Evolutionary conservation across 805 yeast species (phyloP), one percentile per base, ranked within the genome.

Genomic region (Barnettozyma vustinii): DNA sequence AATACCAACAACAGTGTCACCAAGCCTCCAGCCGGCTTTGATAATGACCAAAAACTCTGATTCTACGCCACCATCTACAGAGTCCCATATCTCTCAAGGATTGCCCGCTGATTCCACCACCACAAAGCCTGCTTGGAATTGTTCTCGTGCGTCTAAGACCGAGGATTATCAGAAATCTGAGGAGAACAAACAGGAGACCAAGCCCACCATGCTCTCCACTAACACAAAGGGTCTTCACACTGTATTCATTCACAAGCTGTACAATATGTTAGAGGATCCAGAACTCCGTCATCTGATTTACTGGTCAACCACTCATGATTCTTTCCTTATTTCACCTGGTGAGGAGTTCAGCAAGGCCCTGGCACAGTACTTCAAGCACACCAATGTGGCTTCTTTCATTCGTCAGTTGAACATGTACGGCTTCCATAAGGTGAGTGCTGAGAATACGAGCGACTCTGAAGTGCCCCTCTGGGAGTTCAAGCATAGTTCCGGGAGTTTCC

Each of bases 181-280:
- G 18, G 42, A 37, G 26, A 37, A 13, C 26, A 15, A 20, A 9
- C 41, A 37, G 26, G 42, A 40, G 15, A 25, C 23, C 32, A 40
- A 40, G 33, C 23, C 43, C 13, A 27, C 20, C 0, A 16, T 37
- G 1, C 39, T 56, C 4, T 56, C 62, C 3, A 52, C 62, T 16
- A 61, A 56, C 41, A 55, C 63, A 6, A 61, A 61, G 35, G 65
- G 65, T 6, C 52, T 59, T 1, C 63, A 79, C 56, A 73, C 82
- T 1, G 80, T 81, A 5, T 92, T 92, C 69, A 87, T 91, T 51
- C 96, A 91, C 67, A 92, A 92, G 63, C 76, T 92, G 23, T 91
- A 87, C 72, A 81, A 84, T 54, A 92, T 92, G 95, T 75, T 92
- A 44, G 96, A 91, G 58, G 97, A 92, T 62, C 71, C 72, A 2